Conservation (phyloP, 176 grass and related monocot genomes). For the Echinochloa phyllopogon region DNA sequence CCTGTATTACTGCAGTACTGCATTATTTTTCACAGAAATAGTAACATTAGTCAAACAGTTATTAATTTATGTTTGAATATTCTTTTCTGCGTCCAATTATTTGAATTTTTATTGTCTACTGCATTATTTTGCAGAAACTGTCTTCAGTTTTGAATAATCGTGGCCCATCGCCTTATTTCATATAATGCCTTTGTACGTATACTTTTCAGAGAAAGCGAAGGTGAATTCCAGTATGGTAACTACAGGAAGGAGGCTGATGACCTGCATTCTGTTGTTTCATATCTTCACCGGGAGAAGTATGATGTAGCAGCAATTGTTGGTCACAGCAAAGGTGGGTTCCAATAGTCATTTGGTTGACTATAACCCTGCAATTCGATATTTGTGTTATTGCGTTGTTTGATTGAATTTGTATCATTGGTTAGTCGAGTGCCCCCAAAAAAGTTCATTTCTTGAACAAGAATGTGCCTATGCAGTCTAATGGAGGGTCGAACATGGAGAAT, state of each 20-base stretch:
- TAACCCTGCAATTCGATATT: slow-evolving; percentile 2
- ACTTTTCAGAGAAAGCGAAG: slow-evolving; percentile 75
- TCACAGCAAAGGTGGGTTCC: slow-evolving; percentile 78
- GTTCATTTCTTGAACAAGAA: slow-evolving; percentile 16
- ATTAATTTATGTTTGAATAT: slow-evolving; percentile 14
- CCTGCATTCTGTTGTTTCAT: slow-evolving; percentile 60
- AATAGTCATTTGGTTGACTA: slow-evolving; percentile 12
- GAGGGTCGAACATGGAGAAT: background rate
- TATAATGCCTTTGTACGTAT: background rate
- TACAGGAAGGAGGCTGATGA: slow-evolving; percentile 75
- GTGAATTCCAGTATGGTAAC: slow-evolving; percentile 77
- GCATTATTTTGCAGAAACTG: background rate
- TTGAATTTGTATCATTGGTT: slow-evolving; percentile 4
- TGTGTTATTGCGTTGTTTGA: background rate
- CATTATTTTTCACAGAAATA: slow-evolving; percentile 9
- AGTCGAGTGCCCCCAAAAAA: background rate
- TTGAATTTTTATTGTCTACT: slow-evolving; percentile 12
- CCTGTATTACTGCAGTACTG: background rate
- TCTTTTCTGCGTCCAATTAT: background rate
- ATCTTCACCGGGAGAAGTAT: slow-evolving; percentile 60
- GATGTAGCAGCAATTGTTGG: slow-evolving; percentile 70
- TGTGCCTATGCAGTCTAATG: background rate
- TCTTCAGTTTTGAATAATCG: background rate
- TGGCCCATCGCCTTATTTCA: slow-evolving; percentile 14
- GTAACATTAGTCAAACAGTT: background rate